Conservation (phyloP, 345 rosid species). For the Durio zibethinus region DNA sequence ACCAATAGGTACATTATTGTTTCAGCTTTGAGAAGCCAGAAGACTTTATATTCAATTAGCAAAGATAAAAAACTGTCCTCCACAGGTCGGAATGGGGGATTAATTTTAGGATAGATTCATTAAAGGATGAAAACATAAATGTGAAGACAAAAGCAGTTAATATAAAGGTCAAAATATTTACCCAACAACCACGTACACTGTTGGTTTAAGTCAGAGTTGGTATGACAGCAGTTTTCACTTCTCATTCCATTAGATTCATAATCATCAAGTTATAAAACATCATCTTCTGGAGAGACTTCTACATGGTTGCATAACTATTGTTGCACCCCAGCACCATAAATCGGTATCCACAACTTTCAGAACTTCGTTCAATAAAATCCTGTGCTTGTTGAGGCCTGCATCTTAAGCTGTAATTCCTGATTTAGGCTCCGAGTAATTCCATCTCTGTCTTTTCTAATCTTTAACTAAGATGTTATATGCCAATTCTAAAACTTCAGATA, state of each 20-base stretch:
- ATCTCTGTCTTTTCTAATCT: not conserved
- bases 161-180: not conserved
- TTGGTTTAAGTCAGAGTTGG: not conserved
- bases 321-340: not conserved
- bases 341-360: not conserved
- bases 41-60: not conserved
- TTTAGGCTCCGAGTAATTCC: not conserved
- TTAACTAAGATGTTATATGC: not conserved
- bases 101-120: not conserved
- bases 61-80: not conserved
- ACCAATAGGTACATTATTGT: too few species aligned
- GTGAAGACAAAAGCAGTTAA: not conserved
- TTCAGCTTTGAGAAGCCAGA: too few species aligned
- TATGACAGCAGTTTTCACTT: not conserved
- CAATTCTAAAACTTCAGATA: constrained; percentile 26
- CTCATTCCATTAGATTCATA: not conserved
- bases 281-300: not conserved
- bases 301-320: too few species aligned
- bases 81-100: not conserved
- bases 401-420: not conserved
- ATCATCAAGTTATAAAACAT: not conserved
- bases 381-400: not conserved
- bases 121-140: not conserved
- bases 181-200: not conserved
- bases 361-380: not conserved